Percentiles rank a stretch among this genome's conserved stretches.
phyloP scores from a whole-genome alignment of 768 basidiomycete species.

The Boletus huronensis region DNA sequence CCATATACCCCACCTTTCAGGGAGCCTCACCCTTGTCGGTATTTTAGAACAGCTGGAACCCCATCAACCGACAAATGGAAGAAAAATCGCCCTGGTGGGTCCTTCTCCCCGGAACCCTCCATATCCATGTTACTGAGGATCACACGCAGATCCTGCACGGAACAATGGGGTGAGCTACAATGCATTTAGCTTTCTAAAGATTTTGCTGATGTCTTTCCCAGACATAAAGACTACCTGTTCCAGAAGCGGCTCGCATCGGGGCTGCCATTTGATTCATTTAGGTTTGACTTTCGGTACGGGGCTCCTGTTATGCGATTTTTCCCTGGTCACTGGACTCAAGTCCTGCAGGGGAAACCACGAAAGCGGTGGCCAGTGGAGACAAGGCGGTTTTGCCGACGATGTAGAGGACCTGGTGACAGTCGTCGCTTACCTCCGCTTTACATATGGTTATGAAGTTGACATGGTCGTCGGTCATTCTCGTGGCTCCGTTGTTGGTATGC shows the following conservation, averaged over 20 bases:
- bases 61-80: constrained; percentile 47
- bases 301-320: background rate
- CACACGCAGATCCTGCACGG: constrained; percentile 69
- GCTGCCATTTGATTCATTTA: constrained; percentile 75
- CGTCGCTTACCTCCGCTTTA: constrained; percentile 53
- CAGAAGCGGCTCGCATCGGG: constrained; percentile 64
- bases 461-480: constrained; percentile 77
- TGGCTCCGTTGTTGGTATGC: constrained; percentile 62
- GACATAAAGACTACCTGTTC: constrained; percentile 85
- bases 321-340: constrained; percentile 2
- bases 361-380: constrained; percentile 61
- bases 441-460: constrained; percentile 65
- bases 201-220: constrained; percentile 27
- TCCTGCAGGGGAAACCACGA: constrained; percentile 68
- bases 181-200: background rate
- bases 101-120: background rate
- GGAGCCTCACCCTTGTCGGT: constrained; percentile 51
- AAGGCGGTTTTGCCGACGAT: constrained; percentile 58
- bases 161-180: constrained; percentile 59
- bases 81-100: constrained; percentile 64
- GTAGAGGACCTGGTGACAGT: constrained; percentile 64
- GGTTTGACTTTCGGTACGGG: constrained; percentile 80
- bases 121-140: constrained; percentile 14
- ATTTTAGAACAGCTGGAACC: constrained; percentile 59
- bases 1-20: constrained; percentile 47